Evolutionary conservation across 1,284 basidiomycete genomes (phyloP).

Genomic region (Moesziomyces parantarcticus): DNA sequence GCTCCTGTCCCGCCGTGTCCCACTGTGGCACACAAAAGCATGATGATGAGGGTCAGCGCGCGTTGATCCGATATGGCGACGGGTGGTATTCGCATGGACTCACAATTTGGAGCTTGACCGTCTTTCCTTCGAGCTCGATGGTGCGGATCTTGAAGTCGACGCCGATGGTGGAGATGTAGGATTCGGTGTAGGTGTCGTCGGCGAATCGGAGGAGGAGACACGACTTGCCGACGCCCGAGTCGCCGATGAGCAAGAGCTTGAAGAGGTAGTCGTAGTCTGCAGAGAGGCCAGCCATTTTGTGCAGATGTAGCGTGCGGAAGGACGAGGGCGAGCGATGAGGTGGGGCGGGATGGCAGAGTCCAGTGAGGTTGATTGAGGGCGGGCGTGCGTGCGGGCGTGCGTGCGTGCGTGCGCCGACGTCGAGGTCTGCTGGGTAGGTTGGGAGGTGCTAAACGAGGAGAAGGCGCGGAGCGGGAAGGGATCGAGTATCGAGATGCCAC

Average conservation of each 20-base stretch:
- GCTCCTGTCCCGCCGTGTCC: conserved; percentile 69
- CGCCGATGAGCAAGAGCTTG: conserved; percentile 72
- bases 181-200: conserved; percentile 71
- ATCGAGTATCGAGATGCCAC: too few relatives aligned
- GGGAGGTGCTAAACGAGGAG: too few relatives aligned
- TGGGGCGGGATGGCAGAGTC: neutral
- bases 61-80: too few relatives aligned
- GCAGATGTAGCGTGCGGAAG: neutral
- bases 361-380: too few relatives aligned
- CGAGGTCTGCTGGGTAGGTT: too few relatives aligned
- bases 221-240: conserved; percentile 93
- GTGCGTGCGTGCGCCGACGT: too few relatives aligned
- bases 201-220: conserved; percentile 70
- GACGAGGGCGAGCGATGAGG: neutral
- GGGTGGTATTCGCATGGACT: too few relatives aligned
- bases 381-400: too few relatives aligned
- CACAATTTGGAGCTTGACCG: conserved; percentile 98
- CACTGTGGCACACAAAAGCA: conserved; percentile 62
- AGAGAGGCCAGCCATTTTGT: conserved; percentile 59
- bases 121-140: conserved; percentile 99
- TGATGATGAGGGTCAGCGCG: too few relatives aligned
- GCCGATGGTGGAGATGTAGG: conserved; percentile 70
- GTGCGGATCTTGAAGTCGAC: conserved; percentile 99
- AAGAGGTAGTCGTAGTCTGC: conserved; percentile 67
- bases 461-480: too few relatives aligned